Base-by-base conservation (phyloP, 192 early-diverging fungal genomes). In the Kappamyces sp. region DNA sequence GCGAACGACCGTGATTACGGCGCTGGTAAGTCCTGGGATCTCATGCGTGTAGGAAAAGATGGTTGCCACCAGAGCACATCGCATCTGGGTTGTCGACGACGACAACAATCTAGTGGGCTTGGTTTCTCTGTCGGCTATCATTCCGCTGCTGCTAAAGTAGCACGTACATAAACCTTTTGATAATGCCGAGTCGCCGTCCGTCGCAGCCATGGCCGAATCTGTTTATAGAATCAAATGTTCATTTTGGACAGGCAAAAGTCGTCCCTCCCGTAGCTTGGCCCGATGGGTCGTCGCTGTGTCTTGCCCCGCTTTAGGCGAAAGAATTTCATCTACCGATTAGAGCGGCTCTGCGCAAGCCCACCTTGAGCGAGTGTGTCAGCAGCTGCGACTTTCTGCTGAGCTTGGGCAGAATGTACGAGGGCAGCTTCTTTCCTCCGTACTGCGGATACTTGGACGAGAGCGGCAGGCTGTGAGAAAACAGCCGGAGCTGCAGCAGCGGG, bases 161-260 rank as follows among this genome's bases (percentile, higher is more conserved):
- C 23, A 8, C 33, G 55, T 36, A 35, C 55, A 10, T 57, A 33
- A 57, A 40, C 23, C 44, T n/a, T n/a, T 46, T n/a, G 23, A 46
- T 46, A 23, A n/a, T 46, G 12, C 23, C 44, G 44, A 12, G 23
- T 12, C 12, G 12, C 44, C 44, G 23, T 46, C 23, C 23, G 23
- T 46, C 12, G 44, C 12, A 46, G 12, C 23, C 23, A n/a, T 23
- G 23, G 44, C 44, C 23, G 44, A 40, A 57, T 44, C 5, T 7
- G n/a, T 8, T 51, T 32, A 40, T 57, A 40, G 38, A 37, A 47
- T 66, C 51, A 72, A 12, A 71, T 54, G 55, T 74, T 70, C 71
- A 73, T 74, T 63, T 78, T 78, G 50, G 67, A 67, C n/a, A 74
- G 60, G 51, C 68, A 66, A 10, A 59, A 64, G 47, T 78, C 76